Conservation (phyloP, 129 eudicot genomes). For the Flaveria sonorensis region DNA sequence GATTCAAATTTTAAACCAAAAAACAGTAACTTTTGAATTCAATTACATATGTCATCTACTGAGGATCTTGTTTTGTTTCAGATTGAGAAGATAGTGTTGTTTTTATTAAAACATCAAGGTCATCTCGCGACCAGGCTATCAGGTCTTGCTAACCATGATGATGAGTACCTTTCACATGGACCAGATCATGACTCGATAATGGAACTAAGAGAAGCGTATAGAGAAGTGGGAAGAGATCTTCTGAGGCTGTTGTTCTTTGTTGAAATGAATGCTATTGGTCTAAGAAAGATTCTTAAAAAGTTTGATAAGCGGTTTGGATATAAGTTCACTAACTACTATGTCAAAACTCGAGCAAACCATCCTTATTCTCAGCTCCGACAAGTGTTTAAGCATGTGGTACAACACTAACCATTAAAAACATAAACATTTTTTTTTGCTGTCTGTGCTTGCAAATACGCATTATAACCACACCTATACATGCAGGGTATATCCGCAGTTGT, state of each 20-base stretch:
- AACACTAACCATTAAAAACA: neutral
- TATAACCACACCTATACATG: constrained; percentile 19
- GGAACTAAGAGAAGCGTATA: constrained; percentile 48
- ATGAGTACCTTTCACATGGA: constrained; percentile 31
- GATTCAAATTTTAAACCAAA: neutral
- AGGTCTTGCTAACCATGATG: constrained; percentile 31
- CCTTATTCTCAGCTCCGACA: constrained; percentile 69
- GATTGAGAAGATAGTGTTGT: constrained; percentile 60
- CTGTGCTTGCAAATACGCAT: constrained; percentile 5
- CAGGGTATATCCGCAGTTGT: constrained; percentile 71
- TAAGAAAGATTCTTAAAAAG: constrained; percentile 63
- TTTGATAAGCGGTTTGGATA: constrained; percentile 65
- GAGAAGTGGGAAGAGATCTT: constrained; percentile 63
- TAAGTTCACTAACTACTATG: constrained; percentile 57
- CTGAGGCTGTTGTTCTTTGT: constrained; percentile 57
- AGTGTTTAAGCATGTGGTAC: constrained; percentile 72
- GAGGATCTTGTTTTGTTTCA: constrained; percentile 31
- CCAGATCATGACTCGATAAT: constrained; percentile 32
- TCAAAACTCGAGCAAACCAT: constrained; percentile 69
- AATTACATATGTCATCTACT: neutral
- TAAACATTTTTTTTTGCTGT: neutral
- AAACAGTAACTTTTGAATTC: neutral
- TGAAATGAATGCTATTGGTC: constrained; percentile 64
- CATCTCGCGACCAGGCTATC: constrained; percentile 54
- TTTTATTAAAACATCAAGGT: constrained; percentile 54